Evolutionary conservation across 2,329 filamentous ascomycete genomes (phyloP), one percentile per base, ranked within the genome.

Genomic region (Colletotrichum australisinense): DNA sequence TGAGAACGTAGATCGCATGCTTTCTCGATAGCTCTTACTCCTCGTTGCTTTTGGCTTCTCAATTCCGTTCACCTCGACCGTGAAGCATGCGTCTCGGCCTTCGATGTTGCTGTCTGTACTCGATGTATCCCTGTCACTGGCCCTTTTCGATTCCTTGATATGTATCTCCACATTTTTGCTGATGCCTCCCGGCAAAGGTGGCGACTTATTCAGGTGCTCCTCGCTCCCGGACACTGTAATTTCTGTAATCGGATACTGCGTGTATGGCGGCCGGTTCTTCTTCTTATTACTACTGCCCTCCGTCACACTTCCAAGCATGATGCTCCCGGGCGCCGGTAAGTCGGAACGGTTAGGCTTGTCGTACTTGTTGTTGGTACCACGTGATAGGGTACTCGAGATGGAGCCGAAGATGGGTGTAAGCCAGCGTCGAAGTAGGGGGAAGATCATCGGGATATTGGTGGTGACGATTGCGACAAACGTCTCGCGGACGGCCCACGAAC

Each of bases 401-500:
- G 67, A 57, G 35, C 71, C 67, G 12, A 73, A 59, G 38, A 74
- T 7, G 42, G 74, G 74, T 16, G 24, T 72, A 19, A 74, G 46
- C 67, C 70, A 72, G 28, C 49, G 60, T 14, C 74, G 63, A 2
- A 75, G 2, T 8, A 71, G 53, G 7, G 57, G 66, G 30, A 73
- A 76, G 38, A 74, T 70, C 67, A 76, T 72, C 0, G 74, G 75
- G 22, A 75, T n/a, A n/a, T 76, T 76, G 28, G 73, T 68, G 1
- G 74, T 76, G 38, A 75, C 69, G 38, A 76, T 67, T 7, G 75
- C 74, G 9, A 76, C 75, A 35, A 76, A 76, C 1, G 63, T 63
- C 52, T 76, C 75, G 22, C 75, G 74, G 59, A 76, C 67, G 49
- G 74, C 75, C 74, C 75, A 76, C 1, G 69, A 69, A 28, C 69